Conservation (phyloP, 371 early-diverging fungal species). For the Mortierella sp. region DNA sequence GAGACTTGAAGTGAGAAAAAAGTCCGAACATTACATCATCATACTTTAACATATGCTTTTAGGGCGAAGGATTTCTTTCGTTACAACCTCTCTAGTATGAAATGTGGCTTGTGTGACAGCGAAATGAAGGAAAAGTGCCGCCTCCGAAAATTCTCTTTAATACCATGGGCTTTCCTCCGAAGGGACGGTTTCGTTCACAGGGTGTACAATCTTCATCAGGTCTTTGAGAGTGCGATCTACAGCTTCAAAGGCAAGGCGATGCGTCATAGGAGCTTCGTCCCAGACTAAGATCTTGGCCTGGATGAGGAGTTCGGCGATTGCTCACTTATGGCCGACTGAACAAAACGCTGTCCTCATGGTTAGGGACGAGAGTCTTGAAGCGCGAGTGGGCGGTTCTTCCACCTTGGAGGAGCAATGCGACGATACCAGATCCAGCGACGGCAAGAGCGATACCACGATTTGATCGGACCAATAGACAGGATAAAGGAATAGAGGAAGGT, state of each 20-base stretch:
- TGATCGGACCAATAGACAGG: constrained; percentile 4
- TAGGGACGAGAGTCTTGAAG: constrained; percentile 42
- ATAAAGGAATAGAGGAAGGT: background rate
- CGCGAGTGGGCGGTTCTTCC: constrained; percentile 52
- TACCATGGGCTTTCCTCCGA: constrained; percentile 51
- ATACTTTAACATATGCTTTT: too few species aligned
- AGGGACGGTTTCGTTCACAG: constrained; percentile 11
- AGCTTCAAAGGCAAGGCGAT: too few species aligned
- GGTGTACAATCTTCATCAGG: constrained; percentile 19
- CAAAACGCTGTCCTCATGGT: constrained; percentile 29
- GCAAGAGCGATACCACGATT: constrained; percentile 10
- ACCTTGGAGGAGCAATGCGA: constrained; percentile 50
- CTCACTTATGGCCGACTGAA: constrained; percentile 43
- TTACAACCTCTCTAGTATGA: background rate
- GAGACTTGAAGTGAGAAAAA: too few species aligned
- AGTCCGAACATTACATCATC: too few species aligned
- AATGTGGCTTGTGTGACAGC: background rate
- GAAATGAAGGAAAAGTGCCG: background rate
- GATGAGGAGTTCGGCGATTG: too few species aligned
- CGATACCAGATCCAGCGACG: too few species aligned
- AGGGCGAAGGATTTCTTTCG: background rate
- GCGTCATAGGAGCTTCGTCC: too few species aligned
- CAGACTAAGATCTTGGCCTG: too few species aligned
- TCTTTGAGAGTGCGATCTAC: constrained; percentile 41
- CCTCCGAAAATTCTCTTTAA: constrained; percentile 5